Base-by-base conservation (phyloP, 2,329 filamentous ascomycete species). In the Phaeosphaeriaceae sp. region DNA sequence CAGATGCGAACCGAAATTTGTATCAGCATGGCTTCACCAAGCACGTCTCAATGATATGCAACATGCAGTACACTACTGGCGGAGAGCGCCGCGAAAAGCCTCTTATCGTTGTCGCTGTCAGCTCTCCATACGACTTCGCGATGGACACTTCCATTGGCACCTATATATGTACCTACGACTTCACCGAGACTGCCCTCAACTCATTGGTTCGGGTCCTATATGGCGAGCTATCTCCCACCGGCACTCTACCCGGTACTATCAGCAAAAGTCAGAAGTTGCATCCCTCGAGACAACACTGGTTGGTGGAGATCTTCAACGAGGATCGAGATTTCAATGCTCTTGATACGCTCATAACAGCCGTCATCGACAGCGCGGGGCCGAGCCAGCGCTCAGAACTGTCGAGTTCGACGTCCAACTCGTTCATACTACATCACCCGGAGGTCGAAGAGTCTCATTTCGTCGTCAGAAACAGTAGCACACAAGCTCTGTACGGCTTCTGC, bases 11-110 rank as follows among this genome's bases (percentile, higher is more conserved):
- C 73, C 86, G 94, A 43, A 97, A 98, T 72, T 81, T 97, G 15
- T 98, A 97, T 73, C 94, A 98, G 76, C 89, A 93, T 52, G 93
- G 93, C 0, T 98, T 98, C 74, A 94, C 94, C 1, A 98, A 97
- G 75, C 94, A 98, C 66, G 92, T 97, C 9, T 91, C 94, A 13
- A 95, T 97, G 90, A 94, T 97, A 79, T 97, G 94, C 79, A 92
- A 91, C 22, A 91, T 93, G 87, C 85, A 93, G 57, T 83, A 82
- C 61, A 87, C 88, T 7, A 88, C 89, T 7, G 86, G 86, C 15
- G 91, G 91, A 1, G 91, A 93, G 72, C 92, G 80, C 57, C 79
- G 82, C 10, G 85, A 95, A 76, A 97, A 97, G 78, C 92, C 94
- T 0, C 81, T 97, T 40, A 89, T 97, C 23, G 94, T 97, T 3